phyloP scores from a whole-genome alignment of 257 asterid species.

The Rubia yunnanensis region DNA sequence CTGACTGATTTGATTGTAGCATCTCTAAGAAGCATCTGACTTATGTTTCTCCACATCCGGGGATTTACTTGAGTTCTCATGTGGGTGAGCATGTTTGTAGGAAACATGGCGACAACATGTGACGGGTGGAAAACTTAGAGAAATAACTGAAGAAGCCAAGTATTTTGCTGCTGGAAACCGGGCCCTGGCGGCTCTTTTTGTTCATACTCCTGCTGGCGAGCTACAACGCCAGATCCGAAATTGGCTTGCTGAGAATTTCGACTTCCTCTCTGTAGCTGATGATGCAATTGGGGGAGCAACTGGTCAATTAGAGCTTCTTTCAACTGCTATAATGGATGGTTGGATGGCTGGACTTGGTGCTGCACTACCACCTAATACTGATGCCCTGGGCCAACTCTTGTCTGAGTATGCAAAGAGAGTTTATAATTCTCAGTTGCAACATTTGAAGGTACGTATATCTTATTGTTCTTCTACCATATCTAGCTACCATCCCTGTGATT shows the following conservation, averaged over 20 bases:
- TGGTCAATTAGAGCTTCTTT: constrained; percentile 95
- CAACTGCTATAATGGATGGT: constrained; percentile 99
- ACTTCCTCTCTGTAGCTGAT: constrained; percentile 80
- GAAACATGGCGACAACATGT: constrained; percentile 92
- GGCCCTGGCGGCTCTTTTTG: constrained; percentile 90
- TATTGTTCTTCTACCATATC: neutral
- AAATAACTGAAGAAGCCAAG: constrained; percentile 96
- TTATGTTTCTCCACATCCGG: neutral
- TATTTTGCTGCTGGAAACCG: constrained; percentile 72
- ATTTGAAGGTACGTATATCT: constrained; percentile 56
- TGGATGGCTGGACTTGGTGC: constrained; percentile 99
- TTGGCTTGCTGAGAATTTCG: constrained; percentile 96
- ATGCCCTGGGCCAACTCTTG: constrained; percentile 96
- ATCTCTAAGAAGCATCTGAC: neutral
- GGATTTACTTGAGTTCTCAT: constrained; percentile 12
- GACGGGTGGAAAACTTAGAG: constrained; percentile 95
- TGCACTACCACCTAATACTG: constrained; percentile 81
- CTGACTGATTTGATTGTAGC: neutral
- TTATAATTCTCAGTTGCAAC: constrained; percentile 86
- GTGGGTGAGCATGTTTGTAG: constrained; percentile 35
- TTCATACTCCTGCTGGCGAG: constrained; percentile 99
- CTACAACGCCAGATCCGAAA: constrained; percentile 96
- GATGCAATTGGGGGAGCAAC: constrained; percentile 78
- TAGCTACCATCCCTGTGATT: neutral
- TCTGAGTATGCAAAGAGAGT: constrained; percentile 88